Base-by-base conservation (phyloP, 306 rosid species). In the Hippophae rhamnoides region DNA sequence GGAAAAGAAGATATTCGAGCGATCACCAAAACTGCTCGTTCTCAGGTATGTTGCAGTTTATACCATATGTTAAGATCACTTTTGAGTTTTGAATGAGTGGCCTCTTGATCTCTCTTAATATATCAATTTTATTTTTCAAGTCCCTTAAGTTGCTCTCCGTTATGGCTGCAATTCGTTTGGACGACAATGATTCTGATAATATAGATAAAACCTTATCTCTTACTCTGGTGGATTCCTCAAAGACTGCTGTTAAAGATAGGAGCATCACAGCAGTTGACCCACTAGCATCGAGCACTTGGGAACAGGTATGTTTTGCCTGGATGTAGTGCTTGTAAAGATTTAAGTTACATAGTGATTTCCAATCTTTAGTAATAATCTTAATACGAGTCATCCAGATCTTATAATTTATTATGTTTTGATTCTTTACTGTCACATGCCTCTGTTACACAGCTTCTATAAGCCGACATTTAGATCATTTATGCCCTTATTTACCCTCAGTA, bases 211-310 rank as follows among this genome's bases (percentile, higher is more conserved):
- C 78, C 47, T 71, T 93, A 70, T 68, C 78, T 5, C 65, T 64
- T 77, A 78, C 90, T 55, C 79, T 92, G 78, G 51, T 85, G 69
- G 90, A 82, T 76, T 54, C 86, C 45, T 14, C 85, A 60, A 67
- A 52, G 72, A 73, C 53, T 80, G 58, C 78, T 69, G 61, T 18
- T 58, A 83, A 49, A 61, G 84, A 79, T 71, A 80, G 68, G 82
- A 84, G 87, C 69, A 69, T 80, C 54, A 58, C 81, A 57, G 5
- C 51, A 53, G 70, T 61, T 70, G 97, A 93, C 72, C 90, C 90
- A 10, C 81, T 93, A 63, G 99, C 99, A 63, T 86, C 95, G 61
- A 89, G 99, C 76, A 75, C 85, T 57, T 93, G 99, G 99, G 84
- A 84, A 74, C 64, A 82, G 84, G 99, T 86, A 71, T 47, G 9